phyloP scores from a whole-genome alignment of 2,329 filamentous ascomycete genomes.

The Claviceps humidiphila region DNA sequence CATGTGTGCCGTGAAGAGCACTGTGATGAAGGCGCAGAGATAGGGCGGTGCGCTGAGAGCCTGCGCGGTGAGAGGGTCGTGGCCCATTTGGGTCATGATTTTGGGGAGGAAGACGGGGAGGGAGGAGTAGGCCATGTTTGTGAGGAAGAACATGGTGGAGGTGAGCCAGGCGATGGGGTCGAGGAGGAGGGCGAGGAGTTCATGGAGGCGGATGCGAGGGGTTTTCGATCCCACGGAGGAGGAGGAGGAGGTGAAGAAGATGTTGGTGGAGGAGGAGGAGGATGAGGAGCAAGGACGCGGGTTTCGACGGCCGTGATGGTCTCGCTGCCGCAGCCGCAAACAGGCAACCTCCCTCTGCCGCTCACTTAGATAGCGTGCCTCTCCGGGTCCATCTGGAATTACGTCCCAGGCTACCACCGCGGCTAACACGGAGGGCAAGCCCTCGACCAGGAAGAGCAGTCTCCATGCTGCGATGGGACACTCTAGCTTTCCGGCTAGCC shows the following conservation, averaged over 20 bases:
- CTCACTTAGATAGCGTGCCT: slow-evolving; percentile 47
- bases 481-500: slow-evolving; percentile 41
- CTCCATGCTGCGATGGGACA: slow-evolving; percentile 70
- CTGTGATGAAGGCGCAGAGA: slow-evolving; percentile 57
- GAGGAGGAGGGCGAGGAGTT: slow-evolving; percentile 35
- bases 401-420: slow-evolving; percentile 60
- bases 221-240: neutral
- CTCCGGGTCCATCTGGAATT: slow-evolving; percentile 63
- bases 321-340: slow-evolving; percentile 47
- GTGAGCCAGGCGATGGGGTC: slow-evolving; percentile 47
- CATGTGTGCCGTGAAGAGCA: slow-evolving; percentile 57
- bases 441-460: slow-evolving; percentile 72
- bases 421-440: slow-evolving; percentile 68
- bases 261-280: neutral
- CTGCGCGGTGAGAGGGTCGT: slow-evolving; percentile 54
- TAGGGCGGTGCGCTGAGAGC: slow-evolving; percentile 73
- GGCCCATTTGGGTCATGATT: slow-evolving; percentile 65
- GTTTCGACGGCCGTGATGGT: neutral
- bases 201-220: slow-evolving; percentile 36
- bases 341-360: slow-evolving; percentile 58
- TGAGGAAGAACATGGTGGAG: slow-evolving; percentile 72
- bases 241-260: neutral
- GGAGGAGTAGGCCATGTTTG: slow-evolving; percentile 78
- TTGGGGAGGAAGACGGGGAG: slow-evolving; percentile 80
- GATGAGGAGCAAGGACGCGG: neutral